Evolutionary conservation across 495 filamentous ascomycete genomes (phyloP), one percentile per base, ranked within the genome.

Genomic region (Lichenothelia convexa): DNA sequence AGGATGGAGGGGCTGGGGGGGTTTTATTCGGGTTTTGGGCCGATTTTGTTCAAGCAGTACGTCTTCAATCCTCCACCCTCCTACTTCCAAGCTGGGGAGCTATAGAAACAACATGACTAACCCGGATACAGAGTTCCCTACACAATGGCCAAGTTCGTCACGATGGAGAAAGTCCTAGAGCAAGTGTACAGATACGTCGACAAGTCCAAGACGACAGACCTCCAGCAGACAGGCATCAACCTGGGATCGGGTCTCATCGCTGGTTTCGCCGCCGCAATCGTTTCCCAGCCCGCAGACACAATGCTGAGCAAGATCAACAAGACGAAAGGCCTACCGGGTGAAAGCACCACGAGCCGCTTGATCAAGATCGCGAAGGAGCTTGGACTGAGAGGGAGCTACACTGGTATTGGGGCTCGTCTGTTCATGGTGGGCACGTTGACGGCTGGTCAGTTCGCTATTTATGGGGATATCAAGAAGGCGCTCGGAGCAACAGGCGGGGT

Each of bases 281-380:
- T 97, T 51, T 95, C 89, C 31, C 89, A 97, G 66, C 87, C 89
- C 50, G 89, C 89, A 55, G 89, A 95, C 61, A 97, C 89, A 54
- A 95, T 95, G 89, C 75, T 97, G 50, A 78, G 70, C 67, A 95
- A 95, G 75, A 97, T 97, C 73, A 97, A 97, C 81, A 97, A 97
- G 83, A 92, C 84, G 62, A 83, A 81, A 64, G 89, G 89, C 60
- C 65, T 75, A 32, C 89, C 89, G 39, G 89, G 89, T 63, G 87
- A 97, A 71, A 75, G 87, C 56, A 97, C 85, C 53, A 78, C 74
- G 46, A 69, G 63, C 61, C 81, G 89, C 60, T 66, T 97, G 44
- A 70, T 93, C 67, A 94, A 94, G 78, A 95, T 95, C 56, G 84
- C 62, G 45, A 80, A 79, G 60, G 89, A 97, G 64, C 79, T 97